Evolutionary conservation across 2,329 filamentous ascomycete genomes (phyloP), one percentile per base, ranked within the genome.

Genomic region (Calonectria honghensis): DNA sequence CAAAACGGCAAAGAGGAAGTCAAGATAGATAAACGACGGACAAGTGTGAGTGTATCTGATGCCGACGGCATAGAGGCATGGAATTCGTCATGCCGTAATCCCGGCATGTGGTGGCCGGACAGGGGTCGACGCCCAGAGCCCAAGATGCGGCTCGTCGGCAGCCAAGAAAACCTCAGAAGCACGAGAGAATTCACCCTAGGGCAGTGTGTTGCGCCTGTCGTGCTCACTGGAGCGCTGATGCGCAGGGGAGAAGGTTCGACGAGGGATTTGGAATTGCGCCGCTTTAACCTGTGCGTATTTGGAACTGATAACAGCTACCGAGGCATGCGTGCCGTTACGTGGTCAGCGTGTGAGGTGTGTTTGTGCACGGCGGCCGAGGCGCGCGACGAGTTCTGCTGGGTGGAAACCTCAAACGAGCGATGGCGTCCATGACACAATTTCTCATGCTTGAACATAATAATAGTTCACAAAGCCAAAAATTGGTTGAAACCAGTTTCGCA

Each of bases 111-210:
- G 57, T 65, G 67, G 67, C 67, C 61, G 51, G 67, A 66, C 72
- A 59, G 69, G 72, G 67, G 66, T 37, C 31, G 24, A 50, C 41
- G 65, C 57, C 50, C 29, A 65, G 66, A 50, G 45, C 48, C 71
- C 61, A 63, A 69, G 61, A 70, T 73, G 72, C 72, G 72, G 72
- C 72, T 73, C 67, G 59, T 70, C 72, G 72, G 72, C 72, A 70
- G 67, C 72, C 72, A 70, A 73, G 72, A 73, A 35, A 52, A 50
- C 35, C 7, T 18, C 39, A 65, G 54, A 68, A 68, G 65, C 51
- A 70, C 50, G 10, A 27, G 29, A 57, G 59, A 66, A 66, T 48
- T 41, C 57, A 27, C n/a, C 39, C 54, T 48, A 50, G 48, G 68
- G 57, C 68, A 70, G 11, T 31, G 13, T 11, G 50, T 63, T 32